Conservation (phyloP, 257 asterid species). For the Catharanthus roseus region DNA sequence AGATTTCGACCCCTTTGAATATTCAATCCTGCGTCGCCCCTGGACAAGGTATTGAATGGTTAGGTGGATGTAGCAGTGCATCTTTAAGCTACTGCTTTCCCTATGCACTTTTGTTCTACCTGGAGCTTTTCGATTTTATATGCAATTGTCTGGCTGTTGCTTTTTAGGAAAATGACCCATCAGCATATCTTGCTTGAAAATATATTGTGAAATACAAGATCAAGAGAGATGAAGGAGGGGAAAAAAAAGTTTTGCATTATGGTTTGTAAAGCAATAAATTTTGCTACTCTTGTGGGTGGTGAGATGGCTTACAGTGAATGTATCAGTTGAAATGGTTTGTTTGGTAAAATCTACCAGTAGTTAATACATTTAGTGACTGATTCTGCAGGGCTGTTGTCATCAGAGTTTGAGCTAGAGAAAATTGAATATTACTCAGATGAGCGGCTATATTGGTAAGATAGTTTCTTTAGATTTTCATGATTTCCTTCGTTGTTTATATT, state of each 20-base stretch:
- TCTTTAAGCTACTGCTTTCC: neutral
- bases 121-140: neutral
- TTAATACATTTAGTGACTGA: neutral
- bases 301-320: neutral
- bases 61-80: neutral
- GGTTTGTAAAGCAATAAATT: neutral
- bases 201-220: neutral
- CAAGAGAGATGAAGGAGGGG: neutral
- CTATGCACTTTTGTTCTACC: neutral
- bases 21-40: neutral
- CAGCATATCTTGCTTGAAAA: neutral
- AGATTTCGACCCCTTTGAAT: too few relatives aligned
- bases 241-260: neutral
- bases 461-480: conserved; percentile 1
- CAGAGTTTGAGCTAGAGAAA: conserved; percentile 31
- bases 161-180: neutral
- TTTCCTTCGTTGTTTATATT: conserved; percentile 6
- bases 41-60: neutral
- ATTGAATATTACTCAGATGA: conserved; percentile 26
- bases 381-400: conserved; percentile 33
- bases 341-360: neutral
- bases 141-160: neutral
- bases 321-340: neutral
- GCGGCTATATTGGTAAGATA: conserved; percentile 48
- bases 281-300: neutral